Conservation (phyloP, 176 grass and related monocot species). For the Puya raimondii region DNA sequence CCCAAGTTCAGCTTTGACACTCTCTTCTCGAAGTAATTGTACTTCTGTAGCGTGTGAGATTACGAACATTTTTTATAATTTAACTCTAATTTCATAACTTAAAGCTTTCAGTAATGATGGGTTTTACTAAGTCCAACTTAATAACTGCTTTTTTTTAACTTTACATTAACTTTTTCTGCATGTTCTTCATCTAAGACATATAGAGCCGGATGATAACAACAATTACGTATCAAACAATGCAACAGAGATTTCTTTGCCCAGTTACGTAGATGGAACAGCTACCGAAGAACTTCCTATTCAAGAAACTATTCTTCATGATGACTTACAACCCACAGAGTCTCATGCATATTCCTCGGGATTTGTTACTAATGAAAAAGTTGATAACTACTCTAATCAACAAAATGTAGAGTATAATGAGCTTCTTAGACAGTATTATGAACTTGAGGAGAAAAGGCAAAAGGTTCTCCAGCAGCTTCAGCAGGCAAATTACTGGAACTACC, state of each 20-base stretch:
- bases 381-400: conserved; percentile 28
- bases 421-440: conserved; percentile 63
- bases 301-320: conserved; percentile 21
- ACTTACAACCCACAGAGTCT: conserved; percentile 19
- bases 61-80: too few species aligned
- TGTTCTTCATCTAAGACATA: conserved; percentile 13
- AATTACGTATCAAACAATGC: conserved; percentile 7
- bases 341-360: conserved; percentile 12
- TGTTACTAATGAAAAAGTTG: conserved; percentile 12
- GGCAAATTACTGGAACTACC: conserved; percentile 50
- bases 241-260: conserved; percentile 12
- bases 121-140: not conserved
- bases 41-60: too few species aligned
- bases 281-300: conserved; percentile 32
- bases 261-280: conserved; percentile 16
- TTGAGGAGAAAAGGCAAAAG: conserved; percentile 62
- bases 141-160: conserved; percentile 6
- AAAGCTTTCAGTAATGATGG: too few species aligned
- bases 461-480: conserved; percentile 73
- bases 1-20: too few species aligned
- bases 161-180: not conserved
- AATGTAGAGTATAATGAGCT: conserved; percentile 41
- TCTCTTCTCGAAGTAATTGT: too few species aligned
- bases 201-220: conserved; percentile 15
- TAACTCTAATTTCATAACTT: too few species aligned